Conservation (phyloP, 306 rosid genomes). For the Cucumis hystrix region DNA sequence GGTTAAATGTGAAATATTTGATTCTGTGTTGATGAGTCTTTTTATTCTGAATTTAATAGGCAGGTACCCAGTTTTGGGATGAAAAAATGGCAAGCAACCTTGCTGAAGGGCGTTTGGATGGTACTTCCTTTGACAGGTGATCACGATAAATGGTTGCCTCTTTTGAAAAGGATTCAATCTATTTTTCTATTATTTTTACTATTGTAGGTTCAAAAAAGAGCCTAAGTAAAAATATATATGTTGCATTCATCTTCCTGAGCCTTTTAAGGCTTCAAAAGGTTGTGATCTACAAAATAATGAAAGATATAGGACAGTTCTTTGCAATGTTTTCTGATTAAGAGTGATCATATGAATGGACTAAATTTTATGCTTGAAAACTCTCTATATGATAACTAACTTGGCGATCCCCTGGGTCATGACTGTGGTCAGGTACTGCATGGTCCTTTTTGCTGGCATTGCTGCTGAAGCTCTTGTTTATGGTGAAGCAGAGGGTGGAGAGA, state of each 20-base stretch:
- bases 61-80: conserved; percentile 99
- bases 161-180: not conserved
- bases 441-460: conserved; percentile 92
- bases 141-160: not conserved
- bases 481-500: conserved; percentile 98
- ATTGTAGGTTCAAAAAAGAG: not conserved
- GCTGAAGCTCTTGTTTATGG: conserved; percentile 95
- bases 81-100: conserved; percentile 83
- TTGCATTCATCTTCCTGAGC: not conserved
- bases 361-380: not conserved
- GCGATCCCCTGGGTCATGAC: not conserved
- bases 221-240: not conserved
- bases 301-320: not conserved
- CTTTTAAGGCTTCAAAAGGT: not conserved
- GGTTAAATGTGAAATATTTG: not conserved
- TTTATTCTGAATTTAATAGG: conserved; percentile 26
- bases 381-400: not conserved
- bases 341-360: not conserved
- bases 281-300: not conserved
- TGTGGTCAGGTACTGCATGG: conserved; percentile 79
- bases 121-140: conserved; percentile 84
- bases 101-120: conserved; percentile 74
- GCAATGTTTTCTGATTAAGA: not conserved
- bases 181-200: not conserved
- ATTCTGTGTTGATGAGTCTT: not conserved